Evolutionary conservation across 169 alveolate genomes (phyloP), one percentile per base, ranked within the genome.

Genomic region (Eimeria falciformis): DNA sequence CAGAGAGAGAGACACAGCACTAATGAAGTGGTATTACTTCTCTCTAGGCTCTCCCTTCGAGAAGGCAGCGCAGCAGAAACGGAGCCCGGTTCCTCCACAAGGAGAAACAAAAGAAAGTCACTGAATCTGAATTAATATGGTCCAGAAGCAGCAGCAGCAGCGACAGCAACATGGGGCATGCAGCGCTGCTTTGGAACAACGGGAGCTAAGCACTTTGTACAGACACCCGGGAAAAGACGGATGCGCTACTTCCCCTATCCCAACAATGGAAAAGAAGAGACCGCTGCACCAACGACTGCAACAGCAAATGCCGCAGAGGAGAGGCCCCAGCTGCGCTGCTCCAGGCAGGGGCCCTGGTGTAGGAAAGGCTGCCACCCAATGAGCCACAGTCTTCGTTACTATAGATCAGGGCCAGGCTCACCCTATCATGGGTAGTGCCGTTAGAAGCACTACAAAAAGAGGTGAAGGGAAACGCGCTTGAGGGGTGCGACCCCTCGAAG

Each of bases 291-390:
- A 40, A 50, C 78, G 40, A 58, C 66, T 56, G 62, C 90, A 55
- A 58, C 56, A 55, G 79, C 88, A 78, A 78, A 68, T 78, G 62
- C 88, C 23, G 88, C 73, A 50, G 47, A 78, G 73, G 88, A 78
- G 88, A 71, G 45, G 86, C 33, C 27, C 69, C 86, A 21, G 46
- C 78, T 23, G 66, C 68, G 17, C 45, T 27, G 47, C 45, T 47
- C 46, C 43, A 62, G 65, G 85, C 65, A 17, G 85, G 88, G 88
- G 73, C 88, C 88, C 88, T 78, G 55, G 25, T 25, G 88, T 71
- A 18, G 37, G 47, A 29, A 50, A 50, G 88, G 88, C 88, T 78
- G 88, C 88, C 21, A 29, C 73, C 71, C 71, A 29, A 58, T 1
- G 62, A 78, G 73, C 53, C 27, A n/a, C 4, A 62, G 43, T 33